Conservation (phyloP, 305 asterid genomes). For the Lippia alba region DNA sequence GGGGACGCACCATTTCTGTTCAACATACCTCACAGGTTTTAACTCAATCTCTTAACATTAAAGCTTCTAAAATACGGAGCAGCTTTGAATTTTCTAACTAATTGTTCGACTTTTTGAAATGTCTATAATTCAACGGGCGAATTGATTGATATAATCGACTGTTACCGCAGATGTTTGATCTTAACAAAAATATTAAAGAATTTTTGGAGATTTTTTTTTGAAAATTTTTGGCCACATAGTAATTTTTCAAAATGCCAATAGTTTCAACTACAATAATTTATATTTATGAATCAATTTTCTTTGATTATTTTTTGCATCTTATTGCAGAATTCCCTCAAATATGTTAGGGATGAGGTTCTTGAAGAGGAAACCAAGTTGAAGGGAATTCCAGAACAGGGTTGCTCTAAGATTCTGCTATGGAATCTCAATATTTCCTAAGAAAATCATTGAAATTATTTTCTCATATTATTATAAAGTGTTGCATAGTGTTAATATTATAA, state of each 20-base stretch:
- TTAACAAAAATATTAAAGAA: no score
- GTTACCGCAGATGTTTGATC: no score
- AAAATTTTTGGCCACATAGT: no score
- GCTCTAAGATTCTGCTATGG: constrained; percentile 72
- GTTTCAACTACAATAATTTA: no score
- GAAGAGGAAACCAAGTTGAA: constrained; percentile 76
- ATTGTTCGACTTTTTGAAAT: no score
- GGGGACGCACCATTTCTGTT: constrained; percentile 84
- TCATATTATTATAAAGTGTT: neutral
- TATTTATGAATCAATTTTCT: neutral
- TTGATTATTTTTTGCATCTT: neutral
- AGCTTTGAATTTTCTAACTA: no score
- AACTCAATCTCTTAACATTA: no score
- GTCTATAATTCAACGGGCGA: no score
- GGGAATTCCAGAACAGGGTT: constrained; percentile 64
- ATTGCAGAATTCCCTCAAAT: constrained; percentile 64
- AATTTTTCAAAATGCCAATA: no score
- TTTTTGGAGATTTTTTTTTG: no score
- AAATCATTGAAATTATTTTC: neutral
- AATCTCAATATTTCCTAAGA: constrained; percentile 42
- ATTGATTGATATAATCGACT: no score
- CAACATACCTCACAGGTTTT: constrained; percentile 79
- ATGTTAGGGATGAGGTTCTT: constrained; percentile 71
- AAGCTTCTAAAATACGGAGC: no score
- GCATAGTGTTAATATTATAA: neutral